Base-by-base conservation (phyloP, 164 flowering plant genomes). In the Platanus orientalis region DNA sequence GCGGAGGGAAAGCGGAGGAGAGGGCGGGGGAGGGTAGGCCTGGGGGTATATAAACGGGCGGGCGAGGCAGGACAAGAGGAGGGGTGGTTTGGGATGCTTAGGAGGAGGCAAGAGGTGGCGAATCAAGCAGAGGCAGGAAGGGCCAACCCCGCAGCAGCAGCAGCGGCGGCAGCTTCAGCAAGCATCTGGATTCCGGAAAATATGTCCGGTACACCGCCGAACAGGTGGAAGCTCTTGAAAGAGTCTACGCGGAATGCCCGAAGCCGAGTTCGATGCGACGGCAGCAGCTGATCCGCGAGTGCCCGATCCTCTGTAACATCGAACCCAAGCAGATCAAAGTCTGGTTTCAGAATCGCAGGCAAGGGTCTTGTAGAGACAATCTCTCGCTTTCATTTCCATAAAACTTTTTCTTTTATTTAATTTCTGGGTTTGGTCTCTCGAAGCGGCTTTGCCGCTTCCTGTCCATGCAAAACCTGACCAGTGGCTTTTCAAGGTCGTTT, bases 261-360 rank as follows among this genome's bases (percentile, higher is more conserved):
- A 87, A 87, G 66, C 93, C 93, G 13, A 85, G 87, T 57, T 87
- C 93, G 5, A 54, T 85, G 68, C 79, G 93, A 9, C 66, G 90
- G 58, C 93, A 87, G 47, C 93, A 87, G 64, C 71, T 87, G 67
- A 78, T 87, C 45, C 75, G 90, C 7, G 93, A 87, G 57, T 87
- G 84, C 65, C 88, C 88, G 27, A 81, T 87, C 68, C 76, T 87
- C 1, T 71, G 81, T 55, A 83, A 87, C 70, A 87, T 87, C 34
- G 93, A 87, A 57, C 88, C 93, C 16, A 87, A 79, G 64, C 93
- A 87, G 79, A 85, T 87, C 82, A 87, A 87, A 82, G 90, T 87
- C 66, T 87, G 93, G 93, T 87, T 87, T 62, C 93, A 87, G 71
- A 87, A 87, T 68, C 88, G 90, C 69, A 85, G 90, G 92, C 73